Percentiles rank a stretch among this genome's conserved stretches.
phyloP scores from a whole-genome alignment of 225 moss, liverwort and hornwort genomes.

The Physcomitrium patens region DNA sequence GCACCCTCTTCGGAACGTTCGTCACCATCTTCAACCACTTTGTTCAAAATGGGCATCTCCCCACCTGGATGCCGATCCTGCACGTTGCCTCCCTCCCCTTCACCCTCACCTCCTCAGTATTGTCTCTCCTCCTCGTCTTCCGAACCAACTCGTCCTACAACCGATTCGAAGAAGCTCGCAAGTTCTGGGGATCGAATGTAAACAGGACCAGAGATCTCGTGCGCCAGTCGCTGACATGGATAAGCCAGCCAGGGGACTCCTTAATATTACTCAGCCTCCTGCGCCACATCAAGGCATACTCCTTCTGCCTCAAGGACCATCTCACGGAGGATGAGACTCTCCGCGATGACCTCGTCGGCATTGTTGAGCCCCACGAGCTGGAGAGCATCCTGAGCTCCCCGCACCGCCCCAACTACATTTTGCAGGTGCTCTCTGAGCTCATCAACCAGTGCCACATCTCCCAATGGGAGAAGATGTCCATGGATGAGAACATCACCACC shows the following conservation, averaged over 20 bases:
- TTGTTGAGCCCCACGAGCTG: slow-evolving; percentile 4
- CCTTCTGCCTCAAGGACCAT: slow-evolving; percentile 53
- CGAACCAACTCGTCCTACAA: slow-evolving; percentile 36
- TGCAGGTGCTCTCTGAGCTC: slow-evolving; percentile 5
- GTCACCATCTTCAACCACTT: slow-evolving; percentile 52
- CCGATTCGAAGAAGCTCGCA: slow-evolving; percentile 62
- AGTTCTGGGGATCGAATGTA: slow-evolving; percentile 54
- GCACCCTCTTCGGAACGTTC: slow-evolving; percentile 47
- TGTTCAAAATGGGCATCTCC: slow-evolving; percentile 34
- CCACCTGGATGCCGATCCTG: slow-evolving; percentile 45
- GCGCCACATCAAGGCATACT: slow-evolving; percentile 57
- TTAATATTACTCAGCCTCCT: slow-evolving; percentile 31
- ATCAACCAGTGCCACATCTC: background rate
- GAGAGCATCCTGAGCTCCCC: background rate
- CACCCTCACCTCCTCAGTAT: slow-evolving; percentile 56
- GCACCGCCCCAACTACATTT: slow-evolving; percentile 10
- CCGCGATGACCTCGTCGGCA: background rate
- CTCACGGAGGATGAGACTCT: background rate
- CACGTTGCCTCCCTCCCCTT: slow-evolving; percentile 53
- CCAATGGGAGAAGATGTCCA: background rate
- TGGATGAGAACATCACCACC: slow-evolving; percentile 50
- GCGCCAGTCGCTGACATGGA: slow-evolving; percentile 54
- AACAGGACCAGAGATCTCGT: slow-evolving; percentile 53
- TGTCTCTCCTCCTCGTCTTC: slow-evolving; percentile 57
- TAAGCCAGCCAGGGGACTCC: slow-evolving; percentile 39